Percentiles rank a stretch among this genome's conserved stretches.
Conservation (phyloP, 192 early-diverging fungal genomes). For the Coemansia aciculifera region DNA sequence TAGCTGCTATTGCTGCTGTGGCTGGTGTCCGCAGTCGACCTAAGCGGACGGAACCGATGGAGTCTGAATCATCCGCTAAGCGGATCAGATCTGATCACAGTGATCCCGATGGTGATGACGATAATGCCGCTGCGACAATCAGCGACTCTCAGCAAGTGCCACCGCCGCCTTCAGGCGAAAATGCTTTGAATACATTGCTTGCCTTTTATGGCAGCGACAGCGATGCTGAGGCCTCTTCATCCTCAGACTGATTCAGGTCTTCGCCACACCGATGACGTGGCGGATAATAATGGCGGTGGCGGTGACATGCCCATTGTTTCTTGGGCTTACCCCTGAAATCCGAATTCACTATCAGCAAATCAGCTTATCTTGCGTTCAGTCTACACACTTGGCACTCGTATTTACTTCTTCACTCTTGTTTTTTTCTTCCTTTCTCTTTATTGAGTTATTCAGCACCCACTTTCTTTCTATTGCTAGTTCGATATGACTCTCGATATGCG, state of each 20-base stretch:
- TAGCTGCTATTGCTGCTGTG: constrained; percentile 1
- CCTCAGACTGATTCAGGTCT: neutral
- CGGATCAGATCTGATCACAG: neutral
- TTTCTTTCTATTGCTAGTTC: neutral
- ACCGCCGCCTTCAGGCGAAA: neutral
- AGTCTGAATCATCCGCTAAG: neutral
- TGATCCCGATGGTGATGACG: neutral
- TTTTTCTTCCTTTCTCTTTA: neutral
- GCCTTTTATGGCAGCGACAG: constrained; percentile 25
- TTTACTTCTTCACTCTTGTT: neutral
- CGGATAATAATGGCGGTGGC: neutral
- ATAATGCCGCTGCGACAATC: neutral
- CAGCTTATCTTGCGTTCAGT: neutral
- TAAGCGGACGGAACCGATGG: neutral
- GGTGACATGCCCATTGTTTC: too few species aligned
- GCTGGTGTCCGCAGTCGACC: constrained; percentile 3
- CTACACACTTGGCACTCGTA: too few species aligned
- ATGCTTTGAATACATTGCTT: neutral
- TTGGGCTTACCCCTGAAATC: too few species aligned
- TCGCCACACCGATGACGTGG: neutral
- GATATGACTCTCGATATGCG: constrained; percentile 10
- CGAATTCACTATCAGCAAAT: neutral
- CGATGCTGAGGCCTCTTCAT: neutral
- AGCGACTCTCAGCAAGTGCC: neutral
- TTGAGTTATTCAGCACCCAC: neutral